Evolutionary conservation across 495 filamentous ascomycete genomes (phyloP).

Genomic region (Lasiosphaeria miniovina): DNA sequence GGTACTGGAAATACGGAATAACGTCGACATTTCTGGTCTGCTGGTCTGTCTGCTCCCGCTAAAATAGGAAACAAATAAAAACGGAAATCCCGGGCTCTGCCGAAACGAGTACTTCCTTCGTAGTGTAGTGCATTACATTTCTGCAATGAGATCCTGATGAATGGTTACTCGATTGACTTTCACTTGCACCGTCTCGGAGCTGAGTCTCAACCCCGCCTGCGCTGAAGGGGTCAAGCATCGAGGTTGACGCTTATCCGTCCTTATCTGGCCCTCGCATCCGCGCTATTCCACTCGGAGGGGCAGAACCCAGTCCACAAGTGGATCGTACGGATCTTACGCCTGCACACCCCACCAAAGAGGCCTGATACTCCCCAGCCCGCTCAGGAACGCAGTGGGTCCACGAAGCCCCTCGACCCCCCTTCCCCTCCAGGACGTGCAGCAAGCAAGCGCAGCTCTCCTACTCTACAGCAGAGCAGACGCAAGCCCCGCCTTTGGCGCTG

Average conservation of each 20-base stretch:
- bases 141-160: too few relatives aligned
- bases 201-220: background rate
- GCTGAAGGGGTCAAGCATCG: background rate
- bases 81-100: too few relatives aligned
- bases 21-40: background rate
- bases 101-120: too few relatives aligned
- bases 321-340: slow-evolving; percentile 1
- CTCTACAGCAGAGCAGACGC: slow-evolving; percentile 4
- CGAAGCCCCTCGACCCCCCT: background rate
- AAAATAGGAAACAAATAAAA: too few relatives aligned
- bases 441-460: slow-evolving; percentile 3
- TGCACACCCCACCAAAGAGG: background rate
- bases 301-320: slow-evolving; percentile 8
- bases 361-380: slow-evolving; percentile 1
- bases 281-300: slow-evolving; percentile 19
- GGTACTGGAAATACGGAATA: background rate
- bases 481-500: slow-evolving; percentile 11
- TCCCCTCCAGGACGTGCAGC: background rate
- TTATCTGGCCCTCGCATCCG: slow-evolving; percentile 10
- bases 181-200: too few relatives aligned
- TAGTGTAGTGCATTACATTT: too few relatives aligned
- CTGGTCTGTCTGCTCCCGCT: too few relatives aligned
- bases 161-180: too few relatives aligned
- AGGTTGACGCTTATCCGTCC: slow-evolving; percentile 1
- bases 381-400: slow-evolving; percentile 3